Evolutionary conservation across 257 asterid species (phyloP), one percentile per base, ranked within the genome.

Genomic region (Solanum pimpinellifolium): DNA sequence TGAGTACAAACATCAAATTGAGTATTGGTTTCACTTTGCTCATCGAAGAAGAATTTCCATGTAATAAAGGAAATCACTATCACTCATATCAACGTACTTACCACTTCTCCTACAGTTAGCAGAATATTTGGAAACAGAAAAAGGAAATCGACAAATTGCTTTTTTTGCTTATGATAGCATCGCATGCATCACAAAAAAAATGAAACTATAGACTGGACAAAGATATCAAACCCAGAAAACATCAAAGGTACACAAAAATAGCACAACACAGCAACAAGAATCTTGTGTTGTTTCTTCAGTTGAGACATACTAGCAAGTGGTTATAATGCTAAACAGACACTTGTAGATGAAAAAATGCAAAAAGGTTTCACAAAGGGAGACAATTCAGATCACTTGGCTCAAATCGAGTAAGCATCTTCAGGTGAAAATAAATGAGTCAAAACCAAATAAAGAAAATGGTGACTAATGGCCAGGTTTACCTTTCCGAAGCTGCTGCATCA

Each of bases 401-500:
- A 46, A 80, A 31, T 59, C 25, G 23, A 29, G 84, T 16, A 10
- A 47, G 42, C 5, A 3, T 46, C 68, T 47, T 47, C 85, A 80
- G 44, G 85, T 29, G 69, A 16, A n/a, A 80, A 65, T 4, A 83
- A 20, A 44, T 52, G 52, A n/a, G 23, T 42, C 52, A 41, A 60
- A 84, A 46, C 29, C 42, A 76, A 47, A 46, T 39, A 47, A 65
- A 39, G 83, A 29, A 42, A 6, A 37, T 73, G 66, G 86, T 12
- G 69, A 80, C 85, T 15, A 29, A 76, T 42, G 21, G 44, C 82
- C 37, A 86, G 46, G 91, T 95, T 92, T 93, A 97, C 99, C 89
- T 86, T 62, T 91, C 98, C 46, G 96, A 76, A 87, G 97, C 88
- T 83, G 97, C 88, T 83, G 94, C 88, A 87, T 93, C 96, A 83